A percentile compares a stretch with the other conserved stretches of the same genome.
phyloP scores from a whole-genome alignment of 2,329 filamentous ascomycete genomes.

The Periconia sp. region DNA sequence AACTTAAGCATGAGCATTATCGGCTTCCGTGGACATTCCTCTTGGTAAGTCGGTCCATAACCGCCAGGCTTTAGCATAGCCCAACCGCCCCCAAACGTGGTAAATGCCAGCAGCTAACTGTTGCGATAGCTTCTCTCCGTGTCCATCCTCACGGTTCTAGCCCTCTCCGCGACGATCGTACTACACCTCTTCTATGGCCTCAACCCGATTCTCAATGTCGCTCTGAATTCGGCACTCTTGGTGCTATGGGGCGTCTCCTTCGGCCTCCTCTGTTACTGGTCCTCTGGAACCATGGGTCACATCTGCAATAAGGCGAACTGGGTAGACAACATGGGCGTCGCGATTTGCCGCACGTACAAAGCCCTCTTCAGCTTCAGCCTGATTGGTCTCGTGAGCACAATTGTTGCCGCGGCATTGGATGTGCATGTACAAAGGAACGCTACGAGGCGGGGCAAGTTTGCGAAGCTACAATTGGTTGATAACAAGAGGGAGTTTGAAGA shows the following conservation, averaged over 20 bases:
- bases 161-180: constrained; percentile 54
- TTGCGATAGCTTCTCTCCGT: constrained; percentile 56
- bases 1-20: constrained; percentile 59
- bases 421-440: constrained; percentile 51
- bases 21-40: constrained; percentile 66
- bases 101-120: constrained; percentile 7
- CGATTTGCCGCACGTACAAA: constrained; percentile 65
- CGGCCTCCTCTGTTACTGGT: constrained; percentile 60
- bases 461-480: constrained; percentile 52
- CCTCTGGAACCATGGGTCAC: constrained; percentile 58
- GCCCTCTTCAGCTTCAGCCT: constrained; percentile 63
- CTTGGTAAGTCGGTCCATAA: constrained; percentile 53
- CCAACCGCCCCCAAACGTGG: neutral
- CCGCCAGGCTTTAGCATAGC: neutral
- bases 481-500: constrained; percentile 29
- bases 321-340: constrained; percentile 61
- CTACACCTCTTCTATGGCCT: constrained; percentile 60
- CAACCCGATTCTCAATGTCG: constrained; percentile 58
- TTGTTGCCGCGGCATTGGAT: constrained; percentile 58
- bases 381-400: constrained; percentile 54
- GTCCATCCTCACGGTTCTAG: constrained; percentile 59
- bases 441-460: constrained; percentile 56
- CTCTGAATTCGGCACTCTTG: constrained; percentile 55
- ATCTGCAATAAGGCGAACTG: constrained; percentile 59
- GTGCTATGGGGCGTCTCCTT: constrained; percentile 61